A percentile compares a stretch with the other conserved stretches of the same genome.
Conservation (phyloP, 2,329 filamentous ascomycete genomes). For the Ambrosiella xylebori region DNA sequence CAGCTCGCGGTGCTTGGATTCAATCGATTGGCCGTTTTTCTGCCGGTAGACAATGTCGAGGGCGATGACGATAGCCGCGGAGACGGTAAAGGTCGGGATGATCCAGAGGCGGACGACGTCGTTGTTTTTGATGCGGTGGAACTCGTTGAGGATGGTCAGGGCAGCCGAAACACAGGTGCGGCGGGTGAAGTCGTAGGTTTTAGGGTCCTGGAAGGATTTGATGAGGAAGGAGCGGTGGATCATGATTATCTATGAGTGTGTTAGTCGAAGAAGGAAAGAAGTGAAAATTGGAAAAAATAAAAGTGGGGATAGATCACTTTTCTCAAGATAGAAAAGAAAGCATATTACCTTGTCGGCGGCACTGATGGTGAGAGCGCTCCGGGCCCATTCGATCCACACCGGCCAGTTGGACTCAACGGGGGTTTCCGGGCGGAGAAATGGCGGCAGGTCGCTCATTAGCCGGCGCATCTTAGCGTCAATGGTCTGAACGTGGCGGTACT, state of each 20-base stretch:
- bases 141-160: slow-evolving; percentile 9
- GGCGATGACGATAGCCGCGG: slow-evolving; percentile 9
- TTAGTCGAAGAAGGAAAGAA: neutral
- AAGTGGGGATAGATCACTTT: neutral
- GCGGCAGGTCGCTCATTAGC: slow-evolving; percentile 4
- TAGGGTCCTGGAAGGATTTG: slow-evolving; percentile 10
- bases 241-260: slow-evolving; percentile 9
- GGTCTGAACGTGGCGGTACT: slow-evolving; percentile 6
- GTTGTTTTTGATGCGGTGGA: slow-evolving; percentile 9
- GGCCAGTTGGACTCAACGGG: slow-evolving; percentile 8
- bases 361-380: slow-evolving; percentile 11
- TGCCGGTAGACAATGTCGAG: slow-evolving; percentile 10
- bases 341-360: slow-evolving; percentile 10
- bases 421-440: slow-evolving; percentile 4
- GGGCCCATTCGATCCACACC: slow-evolving; percentile 11
- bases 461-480: slow-evolving; percentile 7
- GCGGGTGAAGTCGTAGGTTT: slow-evolving; percentile 10
- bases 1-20: slow-evolving; percentile 5
- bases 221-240: slow-evolving; percentile 12
- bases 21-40: slow-evolving; percentile 6
- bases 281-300: neutral
- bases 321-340: neutral
- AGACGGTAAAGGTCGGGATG: slow-evolving; percentile 12
- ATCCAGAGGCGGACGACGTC: slow-evolving; percentile 12
- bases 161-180: slow-evolving; percentile 9